phyloP scores from a whole-genome alignment of 495 filamentous ascomycete genomes.

The Daldinia grandis region DNA sequence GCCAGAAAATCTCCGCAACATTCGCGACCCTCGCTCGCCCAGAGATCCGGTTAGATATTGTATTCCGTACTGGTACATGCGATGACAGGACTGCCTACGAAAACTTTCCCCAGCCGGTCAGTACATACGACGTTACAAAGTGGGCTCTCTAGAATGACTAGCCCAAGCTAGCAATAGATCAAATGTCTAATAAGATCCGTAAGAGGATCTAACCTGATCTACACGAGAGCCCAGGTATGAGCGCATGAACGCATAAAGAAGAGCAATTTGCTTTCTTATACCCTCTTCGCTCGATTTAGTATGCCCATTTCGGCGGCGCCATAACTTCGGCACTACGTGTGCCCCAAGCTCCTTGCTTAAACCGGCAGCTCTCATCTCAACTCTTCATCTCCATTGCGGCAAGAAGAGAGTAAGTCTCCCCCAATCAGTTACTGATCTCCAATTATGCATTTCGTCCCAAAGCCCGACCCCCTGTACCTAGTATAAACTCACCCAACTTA shows the following conservation, averaged over 20 bases:
- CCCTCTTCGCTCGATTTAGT: constrained; percentile 22
- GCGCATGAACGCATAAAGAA: constrained; percentile 43
- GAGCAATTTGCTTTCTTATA: constrained; percentile 41
- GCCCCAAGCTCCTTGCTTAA: constrained; percentile 35
- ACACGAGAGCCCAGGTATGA: constrained; percentile 17
- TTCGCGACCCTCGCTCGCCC: constrained; percentile 32
- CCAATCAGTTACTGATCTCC: background rate
- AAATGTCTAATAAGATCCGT: constrained; percentile 29
- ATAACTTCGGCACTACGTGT: constrained; percentile 37
- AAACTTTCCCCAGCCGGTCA: constrained; percentile 16
- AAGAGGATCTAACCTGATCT: constrained; percentile 40
- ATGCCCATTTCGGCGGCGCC: constrained; percentile 40
- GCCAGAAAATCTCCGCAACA: constrained; percentile 40
- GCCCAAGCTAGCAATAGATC: constrained; percentile 27
- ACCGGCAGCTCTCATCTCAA: constrained; percentile 20
- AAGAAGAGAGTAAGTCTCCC: background rate
- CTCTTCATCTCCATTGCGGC: constrained; percentile 20
- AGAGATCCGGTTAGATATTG: constrained; percentile 37
- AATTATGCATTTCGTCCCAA: constrained; percentile 2
- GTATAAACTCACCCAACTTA: constrained; percentile 1
- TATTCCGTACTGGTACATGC: background rate
- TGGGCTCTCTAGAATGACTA: constrained; percentile 22
- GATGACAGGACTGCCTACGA: background rate
- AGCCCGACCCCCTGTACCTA: constrained; percentile 11
- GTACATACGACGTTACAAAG: constrained; percentile 4